Base-by-base conservation (phyloP, 2,329 filamentous ascomycete species). In the Fusarium chuoi region DNA sequence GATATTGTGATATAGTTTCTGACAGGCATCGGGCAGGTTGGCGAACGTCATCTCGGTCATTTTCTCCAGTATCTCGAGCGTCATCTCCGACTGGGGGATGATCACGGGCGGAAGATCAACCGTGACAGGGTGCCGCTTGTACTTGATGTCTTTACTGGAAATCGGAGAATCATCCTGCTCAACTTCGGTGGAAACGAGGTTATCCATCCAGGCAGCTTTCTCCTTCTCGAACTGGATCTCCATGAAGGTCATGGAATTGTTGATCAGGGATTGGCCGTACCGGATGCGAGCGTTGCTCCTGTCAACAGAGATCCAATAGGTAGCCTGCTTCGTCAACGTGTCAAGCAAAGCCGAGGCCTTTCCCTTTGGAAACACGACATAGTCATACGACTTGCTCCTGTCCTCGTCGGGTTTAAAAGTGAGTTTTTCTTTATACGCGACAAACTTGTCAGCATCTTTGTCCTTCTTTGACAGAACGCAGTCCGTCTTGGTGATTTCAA, bases 181-280 rank as follows among this genome's bases (percentile, higher is more conserved):
- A 2, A 56, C 52, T 20, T 56, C 38, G 1, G 52, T 56, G 3
- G 52, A n/a, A 4, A 28, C 26, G 6, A 56, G 52, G 3, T n/a
- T 8, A 14, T 56, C 38, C 52, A 56, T 56, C 52, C 52, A 56
- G 5, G 11, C 15, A 14, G 26, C 36, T 2, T 42, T 30, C 26
- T 56, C 24, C 15, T 55, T 55, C 3, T n/a, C 14, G 9, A 55
- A 55, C 8, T 55, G 52, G 5, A 56, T 56, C 17, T 56, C 52
- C 52, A 56, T 56, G 9, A 56, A 56, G 6, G 52, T 56, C 52
- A 56, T 56, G 6, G 52, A 56, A 12, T 56, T 56, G 4, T 56
- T 56, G 0, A 56, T 1, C 3, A 44, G 20, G 12, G 22, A n/a
- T 2, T 56, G 52, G 8, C 52, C 52, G 5, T 56, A 56, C 6